Percentiles rank a stretch among this genome's conserved stretches.
phyloP scores from a whole-genome alignment of 139 green algal genomes.

The Asterochloris erici region DNA sequence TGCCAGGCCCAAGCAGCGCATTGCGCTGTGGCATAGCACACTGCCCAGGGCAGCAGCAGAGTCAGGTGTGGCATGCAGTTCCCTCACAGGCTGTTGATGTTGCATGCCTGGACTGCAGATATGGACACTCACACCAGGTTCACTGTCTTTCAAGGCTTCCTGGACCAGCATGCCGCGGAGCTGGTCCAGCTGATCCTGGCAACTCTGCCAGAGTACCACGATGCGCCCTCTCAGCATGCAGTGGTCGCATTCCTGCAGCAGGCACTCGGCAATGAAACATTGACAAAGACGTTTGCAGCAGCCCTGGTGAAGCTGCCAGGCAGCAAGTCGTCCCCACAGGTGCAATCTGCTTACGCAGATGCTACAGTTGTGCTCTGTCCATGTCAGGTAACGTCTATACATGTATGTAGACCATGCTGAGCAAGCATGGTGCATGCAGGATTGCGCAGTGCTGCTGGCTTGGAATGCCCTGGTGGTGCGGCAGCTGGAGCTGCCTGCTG shows the following conservation, averaged over 20 bases:
- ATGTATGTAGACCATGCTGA: neutral
- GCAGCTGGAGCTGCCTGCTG: constrained; percentile 35
- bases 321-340: constrained; percentile 24
- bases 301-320: constrained; percentile 38
- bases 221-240: constrained; percentile 27
- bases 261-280: constrained; percentile 29
- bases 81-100: neutral
- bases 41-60: neutral
- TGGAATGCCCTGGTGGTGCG: constrained; percentile 50
- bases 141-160: constrained; percentile 41
- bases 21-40: neutral
- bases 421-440: constrained; percentile 12
- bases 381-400: neutral
- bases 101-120: neutral
- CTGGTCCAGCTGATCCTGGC: constrained; percentile 35
- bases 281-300: constrained; percentile 54
- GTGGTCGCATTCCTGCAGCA: constrained; percentile 29
- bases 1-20: constrained; percentile 5
- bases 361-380: neutral
- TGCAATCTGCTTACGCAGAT: neutral
- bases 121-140: neutral
- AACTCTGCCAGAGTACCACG: constrained; percentile 29
- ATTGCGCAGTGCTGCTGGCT: constrained; percentile 41
- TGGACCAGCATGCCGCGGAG: constrained; percentile 38
- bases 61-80: neutral